These are phyloP conservation scores for Scorias spongiosa DNA, from an alignment of 2,329 filamentous ascomycete genomes.

Conservation along the genomic window DNA sequence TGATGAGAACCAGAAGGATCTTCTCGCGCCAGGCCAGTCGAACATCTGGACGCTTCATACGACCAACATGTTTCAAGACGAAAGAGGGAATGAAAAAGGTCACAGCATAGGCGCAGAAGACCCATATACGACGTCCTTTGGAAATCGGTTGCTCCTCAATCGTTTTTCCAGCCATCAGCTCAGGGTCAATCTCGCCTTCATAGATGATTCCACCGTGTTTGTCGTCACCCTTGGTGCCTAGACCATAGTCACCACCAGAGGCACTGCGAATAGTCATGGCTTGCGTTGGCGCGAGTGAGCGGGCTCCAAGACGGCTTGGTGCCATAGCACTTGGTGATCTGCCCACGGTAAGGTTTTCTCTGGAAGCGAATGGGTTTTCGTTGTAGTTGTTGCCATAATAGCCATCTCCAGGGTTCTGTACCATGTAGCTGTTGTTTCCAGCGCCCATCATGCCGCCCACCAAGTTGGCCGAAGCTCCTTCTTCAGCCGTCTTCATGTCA, in stretches of 20 bases:
- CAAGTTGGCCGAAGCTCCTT: conserved; percentile 18
- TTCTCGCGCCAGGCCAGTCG: conserved; percentile 97
- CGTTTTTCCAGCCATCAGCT: conserved; percentile 60
- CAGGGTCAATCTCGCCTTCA: conserved; percentile 62
- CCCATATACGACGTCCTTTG: conserved; percentile 57
- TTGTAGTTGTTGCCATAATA: conserved; percentile 26
- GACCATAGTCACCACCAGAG: conserved; percentile 66
- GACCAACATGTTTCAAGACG: conserved; percentile 61
- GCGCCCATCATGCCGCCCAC: conserved; percentile 38
- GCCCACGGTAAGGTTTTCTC: conserved; percentile 51
- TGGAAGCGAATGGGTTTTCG: conserved; percentile 42
- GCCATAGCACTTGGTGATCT: conserved; percentile 30
- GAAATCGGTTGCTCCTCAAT: conserved; percentile 56
- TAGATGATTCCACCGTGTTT: conserved; percentile 53
- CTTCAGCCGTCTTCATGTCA: conserved; percentile 59
- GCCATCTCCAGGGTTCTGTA: conserved; percentile 32
- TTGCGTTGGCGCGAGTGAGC: conserved; percentile 40
- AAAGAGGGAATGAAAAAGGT: conserved; percentile 95
- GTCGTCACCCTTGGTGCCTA: conserved; percentile 73
- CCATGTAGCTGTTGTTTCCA: conserved; percentile 60
- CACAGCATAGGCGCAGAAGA: conserved; percentile 64
- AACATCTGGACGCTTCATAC: conserved; percentile 95
- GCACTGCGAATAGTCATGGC: conserved; percentile 38
- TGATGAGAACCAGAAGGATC: conserved; percentile 64
- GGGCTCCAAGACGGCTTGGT: conserved; percentile 24